A percentile compares a stretch with the other conserved stretches of the same genome.
These are phyloP conservation scores for Saccharomycopsis hybrid DNA, from an alignment of 1,139 yeast genomes.

Conservation along the genomic window DNA sequence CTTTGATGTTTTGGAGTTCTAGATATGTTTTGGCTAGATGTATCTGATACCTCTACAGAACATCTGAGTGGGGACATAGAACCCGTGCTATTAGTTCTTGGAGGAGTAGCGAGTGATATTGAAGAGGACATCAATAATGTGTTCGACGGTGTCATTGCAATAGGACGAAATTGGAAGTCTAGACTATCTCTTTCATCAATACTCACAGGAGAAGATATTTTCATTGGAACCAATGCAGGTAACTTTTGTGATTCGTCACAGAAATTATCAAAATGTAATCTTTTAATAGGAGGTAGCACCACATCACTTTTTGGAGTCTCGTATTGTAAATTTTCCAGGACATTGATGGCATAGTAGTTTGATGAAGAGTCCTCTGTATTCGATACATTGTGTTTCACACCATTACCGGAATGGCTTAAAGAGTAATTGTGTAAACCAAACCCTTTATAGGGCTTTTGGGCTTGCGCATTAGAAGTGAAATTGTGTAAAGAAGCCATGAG, in stretches of 20 bases:
- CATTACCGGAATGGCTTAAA: neutral
- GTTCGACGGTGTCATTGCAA: neutral
- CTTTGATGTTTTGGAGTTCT: neutral
- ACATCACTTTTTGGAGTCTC: neutral
- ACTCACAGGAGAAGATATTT: constrained; percentile 10
- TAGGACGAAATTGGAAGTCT: neutral
- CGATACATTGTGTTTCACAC: neutral
- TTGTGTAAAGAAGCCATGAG: no score
- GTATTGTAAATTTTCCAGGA: neutral
- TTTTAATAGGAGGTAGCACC: constrained; percentile 1
- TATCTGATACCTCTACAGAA: neutral
- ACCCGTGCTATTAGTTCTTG: neutral
- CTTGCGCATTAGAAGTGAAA: no score
- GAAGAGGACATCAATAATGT: neutral
- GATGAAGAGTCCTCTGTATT: neutral
- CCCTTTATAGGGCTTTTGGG: neutral
- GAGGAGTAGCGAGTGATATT: neutral
- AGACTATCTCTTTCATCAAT: neutral
- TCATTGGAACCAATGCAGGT: constrained; percentile 18
- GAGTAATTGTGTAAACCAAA: neutral
- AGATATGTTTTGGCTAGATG: neutral
- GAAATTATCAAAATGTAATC: neutral
- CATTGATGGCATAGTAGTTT: constrained; percentile 6
- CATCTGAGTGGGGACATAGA: neutral
- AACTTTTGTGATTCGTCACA: constrained; percentile 6